phyloP scores from a whole-genome alignment of 2,329 filamentous ascomycete species.

The Onygenales sp. region DNA sequence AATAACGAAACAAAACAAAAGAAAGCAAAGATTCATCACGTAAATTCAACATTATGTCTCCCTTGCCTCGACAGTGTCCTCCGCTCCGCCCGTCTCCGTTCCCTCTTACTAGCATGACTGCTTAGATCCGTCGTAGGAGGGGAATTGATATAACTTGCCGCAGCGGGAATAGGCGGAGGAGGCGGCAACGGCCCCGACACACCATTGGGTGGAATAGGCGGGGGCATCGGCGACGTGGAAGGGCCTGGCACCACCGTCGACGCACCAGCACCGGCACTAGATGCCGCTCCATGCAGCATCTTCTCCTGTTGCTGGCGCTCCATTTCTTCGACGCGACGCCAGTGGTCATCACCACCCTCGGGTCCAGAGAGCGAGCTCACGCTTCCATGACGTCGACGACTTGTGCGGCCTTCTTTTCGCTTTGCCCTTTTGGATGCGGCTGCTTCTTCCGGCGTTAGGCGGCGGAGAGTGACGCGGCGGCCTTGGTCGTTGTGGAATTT shows the following conservation, averaged over 20 bases:
- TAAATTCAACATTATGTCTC: slow-evolving; percentile 40
- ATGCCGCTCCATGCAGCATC: slow-evolving; percentile 25
- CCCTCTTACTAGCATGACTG: slow-evolving; percentile 45
- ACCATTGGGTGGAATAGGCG: not conserved
- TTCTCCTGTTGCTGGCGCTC: slow-evolving; percentile 39
- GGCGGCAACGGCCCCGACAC: slow-evolving; percentile 24
- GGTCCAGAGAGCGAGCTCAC: slow-evolving; percentile 34
- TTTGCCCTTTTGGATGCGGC: slow-evolving; percentile 49
- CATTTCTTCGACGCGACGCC: slow-evolving; percentile 40
- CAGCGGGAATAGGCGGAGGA: slow-evolving; percentile 31
- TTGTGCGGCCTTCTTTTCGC: slow-evolving; percentile 36
- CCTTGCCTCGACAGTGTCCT: slow-evolving; percentile 38
- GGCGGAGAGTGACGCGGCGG: slow-evolving; percentile 52
- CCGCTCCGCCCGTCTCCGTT: slow-evolving; percentile 45
- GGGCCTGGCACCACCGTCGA: slow-evolving; percentile 14
- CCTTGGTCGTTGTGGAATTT: slow-evolving; percentile 54
- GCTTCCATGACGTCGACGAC: slow-evolving; percentile 31
- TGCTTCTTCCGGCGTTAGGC: slow-evolving; percentile 54
- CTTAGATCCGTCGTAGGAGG: slow-evolving; percentile 41
- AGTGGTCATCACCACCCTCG: slow-evolving; percentile 32
- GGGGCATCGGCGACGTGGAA: slow-evolving; percentile 6
- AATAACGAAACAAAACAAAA: not conserved
- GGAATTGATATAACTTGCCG: slow-evolving; percentile 31
- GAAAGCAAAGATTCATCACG: slow-evolving; percentile 20
- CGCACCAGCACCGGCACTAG: slow-evolving; percentile 19